Percentiles rank a stretch among this genome's conserved stretches.
Evolutionary conservation across 75 land plant genomes (phyloP).

Genomic region (Gnetum montanum): DNA sequence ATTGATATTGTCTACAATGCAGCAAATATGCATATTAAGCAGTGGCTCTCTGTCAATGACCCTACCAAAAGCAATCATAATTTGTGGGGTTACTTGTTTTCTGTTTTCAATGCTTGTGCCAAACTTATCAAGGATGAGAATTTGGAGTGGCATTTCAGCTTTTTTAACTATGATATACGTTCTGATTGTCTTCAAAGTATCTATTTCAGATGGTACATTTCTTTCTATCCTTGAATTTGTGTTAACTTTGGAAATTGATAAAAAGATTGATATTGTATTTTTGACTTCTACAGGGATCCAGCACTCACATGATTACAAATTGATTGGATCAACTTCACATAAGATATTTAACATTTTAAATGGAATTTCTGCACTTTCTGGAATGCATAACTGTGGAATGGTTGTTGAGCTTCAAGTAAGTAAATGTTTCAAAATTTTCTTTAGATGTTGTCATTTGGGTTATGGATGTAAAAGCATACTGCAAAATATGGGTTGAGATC

Average conservation of each 20-base stretch:
- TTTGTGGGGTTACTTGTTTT: slow-evolving; percentile 25
- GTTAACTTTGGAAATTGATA: neutral
- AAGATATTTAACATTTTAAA: slow-evolving; percentile 41
- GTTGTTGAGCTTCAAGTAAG: slow-evolving; percentile 52
- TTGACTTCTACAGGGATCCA: slow-evolving; percentile 7
- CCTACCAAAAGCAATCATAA: slow-evolving; percentile 28
- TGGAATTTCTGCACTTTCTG: slow-evolving; percentile 31
- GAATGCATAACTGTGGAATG: slow-evolving; percentile 35
- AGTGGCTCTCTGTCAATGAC: slow-evolving; percentile 16
- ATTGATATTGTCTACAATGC: too few relatives aligned
- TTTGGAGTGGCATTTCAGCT: slow-evolving; percentile 26
- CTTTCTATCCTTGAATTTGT: neutral
- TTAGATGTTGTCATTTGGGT: too few relatives aligned
- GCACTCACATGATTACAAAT: slow-evolving; percentile 18
- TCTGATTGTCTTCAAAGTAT: slow-evolving; percentile 10
- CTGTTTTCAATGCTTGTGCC: slow-evolving; percentile 37
- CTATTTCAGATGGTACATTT: slow-evolving; percentile 36
- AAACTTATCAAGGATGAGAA: slow-evolving; percentile 33
- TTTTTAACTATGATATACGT: slow-evolving; percentile 28
- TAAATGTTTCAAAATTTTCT: neutral
- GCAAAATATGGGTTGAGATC: too few relatives aligned
- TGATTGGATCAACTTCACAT: slow-evolving; percentile 17
- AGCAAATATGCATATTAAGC: slow-evolving; percentile 29
- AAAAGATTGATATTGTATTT: neutral
- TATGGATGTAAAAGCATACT: too few relatives aligned